Percentiles rank a stretch among this genome's conserved stretches.
These are phyloP conservation scores for Bidens hawaiensis DNA, from an alignment of 140 eudicot species.

Conservation along the genomic window DNA sequence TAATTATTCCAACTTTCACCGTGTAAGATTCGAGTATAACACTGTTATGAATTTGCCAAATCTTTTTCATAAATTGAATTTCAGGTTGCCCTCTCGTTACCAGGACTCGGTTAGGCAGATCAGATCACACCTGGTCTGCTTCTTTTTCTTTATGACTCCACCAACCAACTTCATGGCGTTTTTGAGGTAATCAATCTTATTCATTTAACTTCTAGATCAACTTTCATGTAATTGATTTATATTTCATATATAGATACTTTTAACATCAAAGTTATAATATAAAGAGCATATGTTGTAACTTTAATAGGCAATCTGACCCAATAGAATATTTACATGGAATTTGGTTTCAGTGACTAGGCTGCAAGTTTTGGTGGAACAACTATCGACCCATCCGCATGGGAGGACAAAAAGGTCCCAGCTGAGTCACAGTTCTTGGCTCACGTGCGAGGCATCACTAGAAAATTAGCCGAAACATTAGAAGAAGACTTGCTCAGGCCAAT, in stretches of 20 bases:
- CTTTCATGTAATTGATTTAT: neutral
- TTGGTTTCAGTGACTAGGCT: constrained; percentile 47
- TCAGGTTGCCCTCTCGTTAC: constrained; percentile 94
- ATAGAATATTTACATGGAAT: neutral
- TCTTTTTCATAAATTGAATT: neutral
- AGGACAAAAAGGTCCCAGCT: constrained; percentile 89
- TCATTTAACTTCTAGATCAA: neutral
- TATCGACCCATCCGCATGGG: constrained; percentile 95
- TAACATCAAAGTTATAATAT: neutral
- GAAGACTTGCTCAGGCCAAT: constrained; percentile 97
- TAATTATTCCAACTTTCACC: too few relatives aligned
- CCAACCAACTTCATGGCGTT: constrained; percentile 97
- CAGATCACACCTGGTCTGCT: constrained; percentile 95
- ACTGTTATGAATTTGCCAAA: neutral
- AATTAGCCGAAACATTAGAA: constrained; percentile 76
- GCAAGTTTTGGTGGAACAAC: constrained; percentile 96
- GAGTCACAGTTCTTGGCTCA: constrained; percentile 98
- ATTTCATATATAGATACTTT: neutral
- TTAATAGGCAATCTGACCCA: neutral
- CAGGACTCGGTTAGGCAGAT: constrained; percentile 86
- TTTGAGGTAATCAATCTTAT: constrained; percentile 59
- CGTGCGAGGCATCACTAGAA: constrained; percentile 74
- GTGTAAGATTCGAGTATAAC: neutral
- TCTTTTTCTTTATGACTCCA: constrained; percentile 87
- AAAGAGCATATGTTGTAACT: neutral